Evolutionary conservation across 2,329 filamentous ascomycete genomes (phyloP).

Genomic region (Xylaria arbuscula): DNA sequence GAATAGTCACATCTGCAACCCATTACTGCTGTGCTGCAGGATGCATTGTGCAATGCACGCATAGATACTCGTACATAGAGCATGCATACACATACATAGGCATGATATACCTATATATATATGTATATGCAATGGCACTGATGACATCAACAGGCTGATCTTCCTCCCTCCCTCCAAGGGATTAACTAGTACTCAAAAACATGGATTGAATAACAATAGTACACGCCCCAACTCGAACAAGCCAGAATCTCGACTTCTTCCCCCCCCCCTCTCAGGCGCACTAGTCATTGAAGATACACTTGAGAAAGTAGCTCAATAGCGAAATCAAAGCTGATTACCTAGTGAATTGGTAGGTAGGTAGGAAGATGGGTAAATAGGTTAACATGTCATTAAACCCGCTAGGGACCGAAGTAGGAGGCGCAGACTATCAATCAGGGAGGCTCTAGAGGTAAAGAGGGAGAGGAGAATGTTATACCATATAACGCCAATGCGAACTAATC

Average conservation of each 20-base stretch:
- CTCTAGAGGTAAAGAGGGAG: not conserved
- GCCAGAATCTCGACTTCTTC: not conserved
- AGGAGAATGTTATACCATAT: not conserved
- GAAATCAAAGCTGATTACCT: not conserved
- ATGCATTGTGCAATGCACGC: not conserved
- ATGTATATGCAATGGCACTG: not conserved
- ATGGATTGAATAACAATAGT: not conserved
- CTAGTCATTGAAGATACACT: no score
- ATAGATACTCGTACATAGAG: not conserved
- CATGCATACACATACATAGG: not conserved
- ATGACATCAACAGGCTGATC: not conserved
- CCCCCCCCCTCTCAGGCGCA: no score
- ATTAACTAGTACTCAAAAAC: not conserved
- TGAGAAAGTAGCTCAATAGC: not conserved
- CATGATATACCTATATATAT: constrained; percentile 1
- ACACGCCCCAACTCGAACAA: not conserved
- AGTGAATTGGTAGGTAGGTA: no score
- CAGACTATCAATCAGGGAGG: not conserved
- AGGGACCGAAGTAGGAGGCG: not conserved
- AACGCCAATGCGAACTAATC: constrained; percentile 4
- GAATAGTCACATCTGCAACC: not conserved
- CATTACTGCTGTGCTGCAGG: not conserved
- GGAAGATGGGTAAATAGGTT: not conserved
- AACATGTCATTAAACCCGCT: no score
- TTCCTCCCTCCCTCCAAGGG: not conserved